Base-by-base conservation (phyloP, 306 rosid species). In the Begonia masoniana region DNA sequence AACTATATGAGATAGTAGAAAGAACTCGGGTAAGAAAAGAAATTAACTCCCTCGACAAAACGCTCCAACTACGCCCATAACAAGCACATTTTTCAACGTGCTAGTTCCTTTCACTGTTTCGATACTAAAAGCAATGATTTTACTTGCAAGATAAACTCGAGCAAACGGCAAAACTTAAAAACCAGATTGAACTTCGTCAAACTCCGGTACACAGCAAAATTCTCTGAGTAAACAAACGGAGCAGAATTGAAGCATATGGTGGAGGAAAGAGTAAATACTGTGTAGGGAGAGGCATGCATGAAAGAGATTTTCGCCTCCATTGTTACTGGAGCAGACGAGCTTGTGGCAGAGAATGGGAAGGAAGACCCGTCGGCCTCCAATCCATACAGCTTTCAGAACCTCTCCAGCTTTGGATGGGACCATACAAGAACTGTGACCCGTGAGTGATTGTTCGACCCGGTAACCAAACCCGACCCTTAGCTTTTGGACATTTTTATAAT, bases 221-320 rank as follows among this genome's bases (percentile, higher is more conserved):
- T 61, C 48, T 58, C 59, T 47, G 57, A 9, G 60, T 15, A 52
- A 49, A 31, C 69, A 60, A 47, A 71, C 45, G 54, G 39, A 58
- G 41, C 50, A 16, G 3, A 43, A 43, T 0, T 19, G 47, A 43
- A 10, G 7, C 4, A 16, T 13, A 36, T 15, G 31, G 26, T 3
- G 13, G 43, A 57, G 3, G 47, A 21, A 49, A 24, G 46, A 8
- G 13, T 39, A 54, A 35, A 58, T 68, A 88, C 97, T 78, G 60
- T 58, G 64, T 74, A 82, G 13, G 94, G 68, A 63, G 94, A 73
- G 62, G 84, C 10, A 14, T 70, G 75, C 66, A 77, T 55, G 54
- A 72, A 43, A 13, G 85, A 65, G 68, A 78, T 70, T 48, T 87
- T 61, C 57, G 83, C 70, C 51, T 75, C 74, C 21, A 61, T 54